phyloP scores from a whole-genome alignment of 2,329 filamentous ascomycete species.

The Calonectria hongkongensis region DNA sequence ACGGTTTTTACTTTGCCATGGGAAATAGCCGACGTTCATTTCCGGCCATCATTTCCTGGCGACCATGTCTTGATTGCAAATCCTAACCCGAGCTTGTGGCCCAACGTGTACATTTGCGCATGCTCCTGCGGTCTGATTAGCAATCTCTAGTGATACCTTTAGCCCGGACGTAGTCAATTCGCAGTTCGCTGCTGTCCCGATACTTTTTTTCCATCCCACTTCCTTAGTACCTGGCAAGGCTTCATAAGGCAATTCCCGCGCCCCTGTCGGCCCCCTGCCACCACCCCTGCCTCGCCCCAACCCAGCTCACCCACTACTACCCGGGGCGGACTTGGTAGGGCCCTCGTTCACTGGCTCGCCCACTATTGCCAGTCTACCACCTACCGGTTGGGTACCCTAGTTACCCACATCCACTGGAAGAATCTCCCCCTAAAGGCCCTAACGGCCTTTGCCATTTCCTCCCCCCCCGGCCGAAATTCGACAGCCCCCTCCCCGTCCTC shows the following conservation, averaged over 20 bases:
- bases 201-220: slow-evolving; percentile 2
- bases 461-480: slow-evolving; percentile 44
- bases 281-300: slow-evolving; percentile 34
- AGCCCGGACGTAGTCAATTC: slow-evolving; percentile 7
- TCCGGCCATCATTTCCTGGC: slow-evolving; percentile 22
- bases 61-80: slow-evolving; percentile 21
- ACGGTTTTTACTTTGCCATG: slow-evolving; percentile 19
- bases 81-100: slow-evolving; percentile 1
- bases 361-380: slow-evolving; percentile 30
- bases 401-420: slow-evolving; percentile 40
- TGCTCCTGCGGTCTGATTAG: slow-evolving; percentile 19
- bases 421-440: slow-evolving; percentile 34
- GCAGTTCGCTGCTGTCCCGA: background rate
- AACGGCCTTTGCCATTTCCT: slow-evolving; percentile 18
- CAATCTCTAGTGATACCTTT: slow-evolving; percentile 11
- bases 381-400: slow-evolving; percentile 26
- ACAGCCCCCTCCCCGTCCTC: slow-evolving; percentile 41
- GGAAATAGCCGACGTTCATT: slow-evolving; percentile 26
- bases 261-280: slow-evolving; percentile 35
- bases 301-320: slow-evolving; percentile 36
- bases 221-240: slow-evolving; percentile 8
- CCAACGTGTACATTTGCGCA: slow-evolving; percentile 12
- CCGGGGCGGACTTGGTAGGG: slow-evolving; percentile 38
- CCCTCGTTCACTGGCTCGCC: slow-evolving; percentile 31
- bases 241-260: slow-evolving; percentile 35